These are phyloP conservation scores for Pythium dissimile DNA, from an alignment of 352 stramenopile species.

Conservation along the genomic window DNA sequence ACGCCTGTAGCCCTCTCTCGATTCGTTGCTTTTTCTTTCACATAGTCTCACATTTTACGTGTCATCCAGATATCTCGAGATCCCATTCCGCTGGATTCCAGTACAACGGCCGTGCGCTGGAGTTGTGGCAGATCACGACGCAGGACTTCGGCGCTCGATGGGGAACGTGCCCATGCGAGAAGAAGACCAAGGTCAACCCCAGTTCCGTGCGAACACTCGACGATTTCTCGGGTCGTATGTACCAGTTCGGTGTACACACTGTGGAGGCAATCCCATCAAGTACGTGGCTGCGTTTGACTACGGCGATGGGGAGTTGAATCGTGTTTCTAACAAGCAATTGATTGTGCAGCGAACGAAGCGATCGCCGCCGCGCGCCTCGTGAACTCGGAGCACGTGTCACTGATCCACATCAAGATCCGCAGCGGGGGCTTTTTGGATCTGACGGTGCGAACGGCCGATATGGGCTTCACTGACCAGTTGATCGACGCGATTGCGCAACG, in stretches of 20 bases:
- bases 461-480: constrained; percentile 77
- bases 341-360: constrained; percentile 77
- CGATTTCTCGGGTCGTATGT: constrained; percentile 79
- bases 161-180: constrained; percentile 77
- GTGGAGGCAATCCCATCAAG: constrained; percentile 83
- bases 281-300: constrained; percentile 50
- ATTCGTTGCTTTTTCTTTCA: neutral
- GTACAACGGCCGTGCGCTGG: constrained; percentile 74
- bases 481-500: constrained; percentile 54
- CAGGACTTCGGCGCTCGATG: constrained; percentile 85
- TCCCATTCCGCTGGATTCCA: constrained; percentile 43
- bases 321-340: no score
- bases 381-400: constrained; percentile 78
- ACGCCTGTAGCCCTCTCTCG: neutral
- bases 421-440: constrained; percentile 80
- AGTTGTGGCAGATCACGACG: constrained; percentile 85
- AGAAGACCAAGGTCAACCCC: constrained; percentile 82
- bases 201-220: constrained; percentile 78
- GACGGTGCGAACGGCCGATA: constrained; percentile 82
- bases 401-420: constrained; percentile 87
- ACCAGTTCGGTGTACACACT: constrained; percentile 75
- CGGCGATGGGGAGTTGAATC: no score
- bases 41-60: neutral
- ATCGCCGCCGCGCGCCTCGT: constrained; percentile 74
- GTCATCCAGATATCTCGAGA: constrained; percentile 39